These are phyloP conservation scores for Solanum lignicaule DNA, from an alignment of 257 asterid genomes.

Conservation along the genomic window DNA sequence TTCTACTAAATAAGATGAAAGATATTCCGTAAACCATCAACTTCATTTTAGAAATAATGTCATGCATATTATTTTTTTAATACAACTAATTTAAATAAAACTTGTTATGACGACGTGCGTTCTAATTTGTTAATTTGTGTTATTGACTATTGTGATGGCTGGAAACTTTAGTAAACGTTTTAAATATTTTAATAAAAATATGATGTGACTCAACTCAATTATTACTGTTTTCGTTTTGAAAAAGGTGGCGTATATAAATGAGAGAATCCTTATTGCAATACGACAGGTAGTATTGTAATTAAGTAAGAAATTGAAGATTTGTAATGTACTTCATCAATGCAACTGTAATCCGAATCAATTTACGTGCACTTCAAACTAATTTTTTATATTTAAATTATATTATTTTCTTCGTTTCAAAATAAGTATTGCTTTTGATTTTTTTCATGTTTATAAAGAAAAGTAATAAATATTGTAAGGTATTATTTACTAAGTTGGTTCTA, in stretches of 20 bases:
- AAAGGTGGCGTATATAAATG: neutral
- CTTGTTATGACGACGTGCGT: neutral
- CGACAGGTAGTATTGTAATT: neutral
- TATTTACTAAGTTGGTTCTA: neutral
- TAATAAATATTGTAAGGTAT: no score
- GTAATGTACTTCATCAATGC: neutral
- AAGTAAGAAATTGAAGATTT: neutral
- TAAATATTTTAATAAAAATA: neutral
- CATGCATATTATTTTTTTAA: neutral
- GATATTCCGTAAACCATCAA: neutral
- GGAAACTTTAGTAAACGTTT: neutral
- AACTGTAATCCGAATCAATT: neutral
- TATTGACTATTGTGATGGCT: neutral
- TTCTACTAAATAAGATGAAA: neutral
- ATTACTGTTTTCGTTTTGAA: neutral
- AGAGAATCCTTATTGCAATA: neutral
- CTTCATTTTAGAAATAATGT: neutral
- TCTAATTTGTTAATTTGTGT: neutral
- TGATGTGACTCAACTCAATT: neutral
- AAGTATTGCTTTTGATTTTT: no score
- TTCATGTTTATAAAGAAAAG: no score
- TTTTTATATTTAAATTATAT: no score
- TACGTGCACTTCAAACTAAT: fast-evolving
- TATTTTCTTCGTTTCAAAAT: no score
- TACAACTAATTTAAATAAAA: neutral